phyloP scores from a whole-genome alignment of 2,329 filamentous ascomycete species.

The Ophiocordyceps australis region DNA sequence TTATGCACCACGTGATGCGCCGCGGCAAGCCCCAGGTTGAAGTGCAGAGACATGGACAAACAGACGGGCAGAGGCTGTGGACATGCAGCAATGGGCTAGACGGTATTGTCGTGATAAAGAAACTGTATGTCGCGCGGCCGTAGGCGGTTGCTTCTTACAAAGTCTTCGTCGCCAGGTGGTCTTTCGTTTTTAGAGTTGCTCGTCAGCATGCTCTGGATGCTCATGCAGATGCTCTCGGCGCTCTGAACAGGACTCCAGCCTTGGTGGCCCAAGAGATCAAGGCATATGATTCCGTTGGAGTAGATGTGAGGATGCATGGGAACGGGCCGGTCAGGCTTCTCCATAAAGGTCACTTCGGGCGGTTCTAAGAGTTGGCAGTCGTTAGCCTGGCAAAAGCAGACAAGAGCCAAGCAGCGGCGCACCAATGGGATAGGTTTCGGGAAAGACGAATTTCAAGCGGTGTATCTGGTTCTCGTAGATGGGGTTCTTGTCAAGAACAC shows the following conservation, averaged over 20 bases:
- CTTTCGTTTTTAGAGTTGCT: conserved; percentile 85
- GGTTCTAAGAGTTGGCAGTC: conserved; percentile 41
- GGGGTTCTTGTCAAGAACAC: conserved; percentile 78
- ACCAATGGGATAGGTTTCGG: conserved; percentile 79
- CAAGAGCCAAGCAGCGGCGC: too few relatives aligned
- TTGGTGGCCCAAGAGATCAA: conserved; percentile 72
- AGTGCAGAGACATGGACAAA: too few relatives aligned
- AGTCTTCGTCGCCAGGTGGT: conserved; percentile 77
- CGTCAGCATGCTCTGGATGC: conserved; percentile 93
- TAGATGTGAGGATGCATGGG: conserved; percentile 97
- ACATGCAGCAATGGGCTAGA: conserved; percentile 28
- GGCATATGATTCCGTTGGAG: conserved; percentile 95
- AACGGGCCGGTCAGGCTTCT: conserved; percentile 46
- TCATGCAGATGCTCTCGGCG: conserved; percentile 93
- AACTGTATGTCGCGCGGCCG: conserved; percentile 83
- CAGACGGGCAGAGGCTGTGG: too few relatives aligned
- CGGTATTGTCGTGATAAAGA: conserved; percentile 78
- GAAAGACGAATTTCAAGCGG: conserved; percentile 76
- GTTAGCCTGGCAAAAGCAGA: too few relatives aligned
- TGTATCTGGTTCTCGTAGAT: conserved; percentile 68
- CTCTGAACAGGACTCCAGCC: conserved; percentile 97
- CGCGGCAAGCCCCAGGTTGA: too few relatives aligned
- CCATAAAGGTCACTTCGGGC: conserved; percentile 81
- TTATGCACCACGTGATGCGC: too few relatives aligned
- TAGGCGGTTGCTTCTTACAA: conserved; percentile 62